These are phyloP conservation scores for Botrytis tulipae DNA, from an alignment of 2,329 filamentous ascomycete species.

Conservation along the genomic window DNA sequence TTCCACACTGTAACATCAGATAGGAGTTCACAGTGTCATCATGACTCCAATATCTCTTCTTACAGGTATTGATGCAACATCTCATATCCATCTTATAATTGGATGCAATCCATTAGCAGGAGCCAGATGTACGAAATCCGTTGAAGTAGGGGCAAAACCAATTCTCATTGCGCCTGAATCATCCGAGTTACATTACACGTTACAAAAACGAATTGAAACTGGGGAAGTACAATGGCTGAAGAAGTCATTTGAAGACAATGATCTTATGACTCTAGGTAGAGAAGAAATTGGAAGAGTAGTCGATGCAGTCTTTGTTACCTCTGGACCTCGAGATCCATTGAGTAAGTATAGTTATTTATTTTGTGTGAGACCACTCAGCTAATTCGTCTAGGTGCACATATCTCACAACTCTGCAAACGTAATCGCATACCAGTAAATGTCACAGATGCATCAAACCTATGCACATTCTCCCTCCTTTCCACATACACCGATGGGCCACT, in stretches of 20 bases:
- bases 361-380: neutral
- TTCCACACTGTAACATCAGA: too few relatives aligned
- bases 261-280: slow-evolving; percentile 76
- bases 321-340: slow-evolving; percentile 47
- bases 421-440: slow-evolving; percentile 92
- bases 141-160: slow-evolving; percentile 78
- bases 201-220: slow-evolving; percentile 63
- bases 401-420: slow-evolving; percentile 72
- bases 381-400: slow-evolving; percentile 53
- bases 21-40: neutral
- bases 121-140: slow-evolving; percentile 73
- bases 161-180: slow-evolving; percentile 72
- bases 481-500: slow-evolving; percentile 87
- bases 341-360: slow-evolving; percentile 33
- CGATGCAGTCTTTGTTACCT: slow-evolving; percentile 88
- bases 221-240: slow-evolving; percentile 65
- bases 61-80: slow-evolving; percentile 67
- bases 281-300: slow-evolving; percentile 74
- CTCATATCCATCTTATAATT: slow-evolving; percentile 78
- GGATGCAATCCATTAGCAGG: slow-evolving; percentile 87
- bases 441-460: slow-evolving; percentile 79
- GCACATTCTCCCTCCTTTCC: slow-evolving; percentile 85
- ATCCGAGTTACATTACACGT: slow-evolving; percentile 55
- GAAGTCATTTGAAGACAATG: slow-evolving; percentile 64
- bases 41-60: slow-evolving; percentile 54